Evolutionary conservation across 1,284 basidiomycete species (phyloP).

Genomic region (Papiliotrema nemorosa): DNA sequence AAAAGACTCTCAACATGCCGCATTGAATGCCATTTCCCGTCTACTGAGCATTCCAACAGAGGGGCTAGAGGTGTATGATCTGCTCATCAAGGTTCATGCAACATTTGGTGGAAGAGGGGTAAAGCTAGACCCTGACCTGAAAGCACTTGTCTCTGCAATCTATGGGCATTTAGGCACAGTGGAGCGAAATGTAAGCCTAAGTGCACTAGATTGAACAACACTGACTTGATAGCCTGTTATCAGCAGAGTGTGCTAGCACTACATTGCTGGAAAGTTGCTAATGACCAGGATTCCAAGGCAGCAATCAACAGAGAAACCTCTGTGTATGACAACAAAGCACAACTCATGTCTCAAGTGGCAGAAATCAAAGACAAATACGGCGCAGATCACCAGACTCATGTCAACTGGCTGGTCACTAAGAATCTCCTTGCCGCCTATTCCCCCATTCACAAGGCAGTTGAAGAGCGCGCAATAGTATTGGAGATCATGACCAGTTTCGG

Average conservation of each 20-base stretch:
- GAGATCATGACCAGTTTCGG: conserved; percentile 31
- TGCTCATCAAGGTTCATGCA: conserved; percentile 31
- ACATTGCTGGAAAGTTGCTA: not conserved
- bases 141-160: conserved; percentile 32
- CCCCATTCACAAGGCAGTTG: conserved; percentile 6
- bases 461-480: conserved; percentile 26
- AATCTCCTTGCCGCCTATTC: conserved; percentile 17
- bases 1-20: conserved; percentile 37
- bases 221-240: conserved; percentile 28
- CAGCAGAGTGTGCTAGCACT: conserved; percentile 23
- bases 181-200: conserved; percentile 34
- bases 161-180: conserved; percentile 38
- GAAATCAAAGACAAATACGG: conserved; percentile 27
- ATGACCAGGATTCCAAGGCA: conserved; percentile 31
- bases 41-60: conserved; percentile 30
- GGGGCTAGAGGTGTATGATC: conserved; percentile 31
- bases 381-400: conserved; percentile 15
- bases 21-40: conserved; percentile 30
- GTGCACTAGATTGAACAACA: not conserved
- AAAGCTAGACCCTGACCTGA: conserved; percentile 29
- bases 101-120: conserved; percentile 21
- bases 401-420: conserved; percentile 34
- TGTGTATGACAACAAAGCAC: conserved; percentile 20
- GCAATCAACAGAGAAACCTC: conserved; percentile 35
- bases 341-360: conserved; percentile 26